Percentiles rank a stretch among this genome's conserved stretches.
Conservation (phyloP, 2,329 filamentous ascomycete genomes). For the Fusarium chlamydosporum region DNA sequence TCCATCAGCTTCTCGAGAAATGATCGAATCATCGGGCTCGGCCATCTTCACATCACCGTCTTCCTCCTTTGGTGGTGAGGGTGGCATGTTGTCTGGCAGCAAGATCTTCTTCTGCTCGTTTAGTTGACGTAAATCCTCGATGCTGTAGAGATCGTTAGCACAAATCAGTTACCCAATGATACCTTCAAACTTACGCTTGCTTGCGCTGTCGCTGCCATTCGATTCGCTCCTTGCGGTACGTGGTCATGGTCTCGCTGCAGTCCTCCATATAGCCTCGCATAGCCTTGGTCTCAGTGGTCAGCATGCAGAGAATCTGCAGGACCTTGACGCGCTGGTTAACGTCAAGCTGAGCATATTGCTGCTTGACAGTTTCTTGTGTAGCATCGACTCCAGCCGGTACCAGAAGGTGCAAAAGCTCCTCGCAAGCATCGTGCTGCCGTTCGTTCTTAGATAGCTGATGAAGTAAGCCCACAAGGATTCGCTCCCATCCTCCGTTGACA, state of each 20-base stretch:
- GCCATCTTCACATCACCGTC: conserved; percentile 73
- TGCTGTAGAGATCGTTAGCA: conserved; percentile 58
- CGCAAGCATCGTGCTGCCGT: conserved; percentile 77
- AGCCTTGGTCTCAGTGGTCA: conserved; percentile 87
- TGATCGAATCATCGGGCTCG: conserved; percentile 72
- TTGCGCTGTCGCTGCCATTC: conserved; percentile 86
- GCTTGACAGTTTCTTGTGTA: conserved; percentile 78
- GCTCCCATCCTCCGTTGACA: conserved; percentile 88
- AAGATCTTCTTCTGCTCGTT: conserved; percentile 81
- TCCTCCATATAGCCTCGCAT: conserved; percentile 91
- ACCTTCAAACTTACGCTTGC: conserved; percentile 66
- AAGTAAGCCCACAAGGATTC: conserved; percentile 88
- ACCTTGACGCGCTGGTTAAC: conserved; percentile 85
- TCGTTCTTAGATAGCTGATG: conserved; percentile 86
- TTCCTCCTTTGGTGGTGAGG: conserved; percentile 70
- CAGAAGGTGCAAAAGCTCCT: conserved; percentile 84
- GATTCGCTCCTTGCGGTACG: conserved; percentile 94
- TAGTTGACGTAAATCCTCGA: conserved; percentile 78
- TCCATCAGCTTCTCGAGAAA: conserved; percentile 71
- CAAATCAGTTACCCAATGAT: background rate
- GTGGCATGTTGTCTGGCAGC: conserved; percentile 78
- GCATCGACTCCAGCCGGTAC: conserved; percentile 83
- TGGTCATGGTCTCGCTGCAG: conserved; percentile 94
- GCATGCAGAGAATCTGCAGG: conserved; percentile 86
- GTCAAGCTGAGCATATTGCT: conserved; percentile 81